A percentile compares a stretch with the other conserved stretches of the same genome.
Conservation (phyloP, 768 basidiomycete genomes). For the Pilatotrama ljubarskyi region DNA sequence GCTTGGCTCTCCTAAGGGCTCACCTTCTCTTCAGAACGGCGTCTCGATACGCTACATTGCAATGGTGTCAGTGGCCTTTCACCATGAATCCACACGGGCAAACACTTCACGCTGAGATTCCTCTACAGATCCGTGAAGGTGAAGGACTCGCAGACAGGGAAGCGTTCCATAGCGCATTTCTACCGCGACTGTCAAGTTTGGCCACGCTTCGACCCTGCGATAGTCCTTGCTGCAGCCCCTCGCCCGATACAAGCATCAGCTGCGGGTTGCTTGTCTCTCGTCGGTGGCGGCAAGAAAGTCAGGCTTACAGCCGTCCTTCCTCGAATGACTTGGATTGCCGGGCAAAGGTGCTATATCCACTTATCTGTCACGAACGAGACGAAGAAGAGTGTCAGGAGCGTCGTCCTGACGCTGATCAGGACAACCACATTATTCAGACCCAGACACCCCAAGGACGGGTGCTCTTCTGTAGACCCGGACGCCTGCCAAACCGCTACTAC, state of each 20-base stretch:
- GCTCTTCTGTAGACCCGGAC: slow-evolving; percentile 46
- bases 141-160: slow-evolving; percentile 58
- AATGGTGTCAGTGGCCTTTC: slow-evolving; percentile 58
- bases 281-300: slow-evolving; percentile 54
- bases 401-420: slow-evolving; percentile 64
- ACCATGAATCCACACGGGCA: not conserved
- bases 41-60: slow-evolving; percentile 74
- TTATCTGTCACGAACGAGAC: slow-evolving; percentile 68
- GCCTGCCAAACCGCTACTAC: slow-evolving; percentile 63
- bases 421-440: slow-evolving; percentile 68
- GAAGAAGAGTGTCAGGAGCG: slow-evolving; percentile 62
- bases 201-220: slow-evolving; percentile 67
- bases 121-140: slow-evolving; percentile 71
- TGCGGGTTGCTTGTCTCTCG: slow-evolving; percentile 57
- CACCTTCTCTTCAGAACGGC: slow-evolving; percentile 54
- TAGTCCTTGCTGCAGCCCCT: slow-evolving; percentile 59
- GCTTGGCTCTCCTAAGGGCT: slow-evolving; percentile 60
- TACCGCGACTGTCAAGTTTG: slow-evolving; percentile 81
- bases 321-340: slow-evolving; percentile 78
- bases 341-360: slow-evolving; percentile 72
- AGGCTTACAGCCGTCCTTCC: slow-evolving; percentile 66
- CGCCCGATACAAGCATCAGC: slow-evolving; percentile 59
- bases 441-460: slow-evolving; percentile 37
- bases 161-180: slow-evolving; percentile 83
- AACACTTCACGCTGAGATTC: too few species aligned